Conservation (phyloP, 163 green algal species). For the Chloroidium sp. region DNA sequence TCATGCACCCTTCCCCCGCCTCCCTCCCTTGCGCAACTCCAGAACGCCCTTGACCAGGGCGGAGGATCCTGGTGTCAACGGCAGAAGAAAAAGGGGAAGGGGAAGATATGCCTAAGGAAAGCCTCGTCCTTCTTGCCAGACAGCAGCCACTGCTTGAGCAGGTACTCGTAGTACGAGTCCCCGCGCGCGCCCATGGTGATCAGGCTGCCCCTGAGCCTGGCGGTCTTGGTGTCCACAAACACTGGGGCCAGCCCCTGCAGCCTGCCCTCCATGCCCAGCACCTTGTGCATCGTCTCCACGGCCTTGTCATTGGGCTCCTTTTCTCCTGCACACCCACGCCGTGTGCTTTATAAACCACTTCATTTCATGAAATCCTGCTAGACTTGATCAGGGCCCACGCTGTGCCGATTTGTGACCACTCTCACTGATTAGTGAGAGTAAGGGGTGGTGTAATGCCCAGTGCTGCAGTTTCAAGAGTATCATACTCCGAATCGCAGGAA, state of each 20-base stretch:
- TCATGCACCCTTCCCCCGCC: too few species aligned
- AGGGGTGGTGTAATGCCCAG: neutral
- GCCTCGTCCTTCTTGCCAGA: conserved; percentile 18
- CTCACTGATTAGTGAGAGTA: neutral
- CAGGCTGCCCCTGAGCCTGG: conserved; percentile 2
- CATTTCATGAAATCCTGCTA: neutral
- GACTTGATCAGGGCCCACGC: too few species aligned
- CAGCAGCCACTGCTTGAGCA: conserved; percentile 86
- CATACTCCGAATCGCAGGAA: neutral
- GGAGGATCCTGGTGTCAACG: too few species aligned
- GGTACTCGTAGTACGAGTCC: conserved; percentile 87
- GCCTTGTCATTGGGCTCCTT: conserved; percentile 7
- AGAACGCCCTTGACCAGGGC: too few species aligned
- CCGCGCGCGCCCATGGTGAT: conserved; percentile 41
- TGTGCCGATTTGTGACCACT: neutral
- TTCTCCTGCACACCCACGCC: conserved; percentile 9
- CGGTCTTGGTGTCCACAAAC: conserved; percentile 17
- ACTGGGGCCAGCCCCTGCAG: conserved; percentile 20
- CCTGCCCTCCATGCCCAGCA: conserved; percentile 9
- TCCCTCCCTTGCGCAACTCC: too few species aligned
- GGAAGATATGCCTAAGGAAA: neutral
- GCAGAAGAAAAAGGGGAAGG: too few species aligned
- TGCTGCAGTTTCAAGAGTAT: neutral
- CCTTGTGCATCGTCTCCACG: conserved; percentile 18
- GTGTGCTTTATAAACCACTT: neutral